phyloP scores from a whole-genome alignment of 306 rosid genomes.

The Echinosophora koreensis region DNA sequence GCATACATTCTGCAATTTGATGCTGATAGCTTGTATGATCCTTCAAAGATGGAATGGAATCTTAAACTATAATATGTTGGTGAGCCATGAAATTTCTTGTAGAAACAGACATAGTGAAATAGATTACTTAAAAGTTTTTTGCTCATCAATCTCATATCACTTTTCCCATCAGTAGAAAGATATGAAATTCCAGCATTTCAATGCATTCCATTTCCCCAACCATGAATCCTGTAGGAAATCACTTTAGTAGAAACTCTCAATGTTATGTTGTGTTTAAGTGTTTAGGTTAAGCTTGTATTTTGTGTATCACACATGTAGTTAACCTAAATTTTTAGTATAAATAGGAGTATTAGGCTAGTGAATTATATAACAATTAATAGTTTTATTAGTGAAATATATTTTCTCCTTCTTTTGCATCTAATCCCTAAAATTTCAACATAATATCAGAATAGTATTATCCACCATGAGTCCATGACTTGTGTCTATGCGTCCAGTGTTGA shows the following conservation, averaged over 20 bases:
- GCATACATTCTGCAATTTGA: slow-evolving; percentile 6
- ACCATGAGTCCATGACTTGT: not conserved
- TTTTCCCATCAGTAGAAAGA: not conserved
- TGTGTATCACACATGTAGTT: not conserved
- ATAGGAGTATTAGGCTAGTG: not conserved
- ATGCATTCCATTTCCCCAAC: not conserved
- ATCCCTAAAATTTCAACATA: not conserved
- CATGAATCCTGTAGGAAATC: slow-evolving; percentile 3
- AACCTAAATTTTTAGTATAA: too few relatives aligned
- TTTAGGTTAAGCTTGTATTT: not conserved
- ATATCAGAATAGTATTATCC: not conserved
- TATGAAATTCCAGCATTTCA: slow-evolving; percentile 9
- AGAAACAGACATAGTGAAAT: not conserved
- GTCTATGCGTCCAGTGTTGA: not conserved
- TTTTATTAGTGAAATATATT: not conserved
- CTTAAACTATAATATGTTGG: slow-evolving; percentile 12
- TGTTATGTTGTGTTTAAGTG: not conserved
- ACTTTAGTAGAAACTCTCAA: not conserved
- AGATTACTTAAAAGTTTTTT: not conserved
- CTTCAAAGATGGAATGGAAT: slow-evolving; percentile 37
- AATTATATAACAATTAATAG: not conserved
- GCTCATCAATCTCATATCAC: slow-evolving; percentile 10
- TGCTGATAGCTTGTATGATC: slow-evolving; percentile 27
- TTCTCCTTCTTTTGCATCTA: not conserved
- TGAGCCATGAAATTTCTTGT: slow-evolving; percentile 3